Percentiles rank a stretch among this genome's conserved stretches.
phyloP scores from a whole-genome alignment of 176 grass and related monocot species.

The Panicum miliaceum region DNA sequence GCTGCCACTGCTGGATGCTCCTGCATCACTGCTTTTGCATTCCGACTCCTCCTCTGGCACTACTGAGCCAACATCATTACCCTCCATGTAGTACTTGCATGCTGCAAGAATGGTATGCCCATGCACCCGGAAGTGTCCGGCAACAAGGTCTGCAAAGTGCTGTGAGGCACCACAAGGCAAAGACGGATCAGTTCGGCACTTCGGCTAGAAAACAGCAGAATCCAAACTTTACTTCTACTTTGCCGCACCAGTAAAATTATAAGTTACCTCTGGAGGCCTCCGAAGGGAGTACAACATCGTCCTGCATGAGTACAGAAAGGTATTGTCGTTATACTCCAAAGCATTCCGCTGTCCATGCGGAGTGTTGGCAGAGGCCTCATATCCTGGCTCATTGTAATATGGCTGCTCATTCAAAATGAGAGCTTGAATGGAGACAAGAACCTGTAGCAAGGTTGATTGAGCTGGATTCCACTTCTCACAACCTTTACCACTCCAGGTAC shows the following conservation, averaged over 20 bases:
- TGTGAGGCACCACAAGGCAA: slow-evolving; percentile 41
- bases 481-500: slow-evolving; percentile 74
- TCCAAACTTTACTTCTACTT: neutral
- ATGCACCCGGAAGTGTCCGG: slow-evolving; percentile 62
- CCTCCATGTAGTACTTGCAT: slow-evolving; percentile 80
- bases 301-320: slow-evolving; percentile 75
- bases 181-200: neutral
- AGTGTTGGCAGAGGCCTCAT: slow-evolving; percentile 40
- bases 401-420: slow-evolving; percentile 92
- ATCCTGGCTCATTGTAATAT: slow-evolving; percentile 89
- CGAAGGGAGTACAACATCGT: slow-evolving; percentile 87
- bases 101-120: slow-evolving; percentile 67
- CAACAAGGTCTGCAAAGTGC: slow-evolving; percentile 83
- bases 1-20: slow-evolving; percentile 41
- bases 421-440: slow-evolving; percentile 92
- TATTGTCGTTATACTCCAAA: slow-evolving; percentile 59
- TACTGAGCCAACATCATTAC: slow-evolving; percentile 63
- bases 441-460: slow-evolving; percentile 91
- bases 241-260: neutral
- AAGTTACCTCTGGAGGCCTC: slow-evolving; percentile 72
- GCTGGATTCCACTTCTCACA: slow-evolving; percentile 83
- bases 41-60: slow-evolving; percentile 49
- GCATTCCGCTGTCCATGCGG: slow-evolving; percentile 33
- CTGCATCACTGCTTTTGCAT: neutral
- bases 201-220: neutral